Base-by-base conservation (phyloP, 108 stramenopile species). In the Pseudonitzschia delicatissima region DNA sequence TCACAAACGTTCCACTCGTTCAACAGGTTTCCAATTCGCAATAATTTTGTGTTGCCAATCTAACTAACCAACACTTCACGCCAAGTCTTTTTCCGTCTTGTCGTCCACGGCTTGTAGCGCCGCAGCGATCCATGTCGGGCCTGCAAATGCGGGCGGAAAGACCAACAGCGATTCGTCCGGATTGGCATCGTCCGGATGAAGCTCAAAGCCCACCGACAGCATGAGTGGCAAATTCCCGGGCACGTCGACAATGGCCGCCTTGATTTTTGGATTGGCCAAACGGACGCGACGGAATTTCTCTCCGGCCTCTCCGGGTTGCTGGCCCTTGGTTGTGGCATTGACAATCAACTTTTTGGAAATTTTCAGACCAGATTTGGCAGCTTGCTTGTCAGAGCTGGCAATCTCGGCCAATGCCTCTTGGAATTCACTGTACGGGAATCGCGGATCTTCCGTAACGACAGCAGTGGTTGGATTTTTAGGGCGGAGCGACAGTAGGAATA, bases 281-380 rank as follows among this genome's bases (percentile, higher is more conserved):
- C 92, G 73, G 3, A 93, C 88, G 15, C 80, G 72, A 6, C 87
- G 78, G 64, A 87, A 92, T 68, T 92, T 92, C 15, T 82, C 77
- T 4, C 77, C 74, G 26, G 72, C 76, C 42, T 82, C 84, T 12
- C 70, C 79, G 0, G 67, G 64, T 11, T 57, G 45, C 63, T 92
- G 91, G 36, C 88, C 88, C 70, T 90, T 88, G 13, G 85, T 87
- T 7, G 74, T 87, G 52, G 91, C 91, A 73, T 92, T 92, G n/a
- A 72, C 49, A 29, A 92, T 73, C 4, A 92, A 67, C 42, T 77
- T 92, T 17, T 71, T 39, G 62, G 87, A 76, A 32, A 85, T 87
- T 3, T 49, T 62, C 50, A 85, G 67, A n/a, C 77, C 68, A 8
- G 62, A 13, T 26, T 27, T 53, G 3, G 61, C 64, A 8, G 37